Base-by-base conservation (phyloP, 345 rosid genomes). In the Aquilaria sinensis region DNA sequence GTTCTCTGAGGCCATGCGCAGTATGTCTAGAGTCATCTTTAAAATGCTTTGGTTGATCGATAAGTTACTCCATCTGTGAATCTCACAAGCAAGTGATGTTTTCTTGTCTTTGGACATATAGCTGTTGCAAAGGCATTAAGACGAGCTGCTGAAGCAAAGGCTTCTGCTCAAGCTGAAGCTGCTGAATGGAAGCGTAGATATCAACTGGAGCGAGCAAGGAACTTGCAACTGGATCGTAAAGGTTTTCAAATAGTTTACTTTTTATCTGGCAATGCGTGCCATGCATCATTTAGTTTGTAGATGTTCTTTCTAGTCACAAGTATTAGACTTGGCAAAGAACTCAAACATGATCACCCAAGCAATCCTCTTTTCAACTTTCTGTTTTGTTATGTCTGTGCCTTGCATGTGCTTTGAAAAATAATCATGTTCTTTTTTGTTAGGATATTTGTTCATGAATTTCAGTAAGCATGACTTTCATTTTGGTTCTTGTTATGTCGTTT, bases 171-270 rank as follows among this genome's bases (percentile, higher is more conserved):
- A 82, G 96, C 96, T 48, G 98, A 95, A 79, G 98, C 96, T 63
- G 82, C 96, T 70, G 98, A 95, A 74, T 95, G 99, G 99, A 91
- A 95, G 76, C 92, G 96, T 63, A 79, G 86, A 84, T 95, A 81
- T 70, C 96, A 95, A 70, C 67, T 95, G 67, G 96, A 91, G 82
- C 85, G 78, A 75, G 70, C 79, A 13, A 80, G 78, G 62, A 95
- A 81, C 65, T 73, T 49, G 16, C 79, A 62, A 51, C 67, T 75
- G 61, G 80, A 80, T 58, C 79, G 10, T 60, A 84, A 81, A 89
- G 99, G 98, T 95, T 67, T 74, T 61, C 64, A 48, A 32, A 37
- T 37, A 37, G 43, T 37, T 37, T 5, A 37, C 46, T 46, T 62
- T 56, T 47, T 30, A 52, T 49, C 9, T 48, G 5, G 41, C 53